These are phyloP conservation scores for Lactuca sativa DNA, from an alignment of 129 eudicot genomes.

Conservation along the genomic window DNA sequence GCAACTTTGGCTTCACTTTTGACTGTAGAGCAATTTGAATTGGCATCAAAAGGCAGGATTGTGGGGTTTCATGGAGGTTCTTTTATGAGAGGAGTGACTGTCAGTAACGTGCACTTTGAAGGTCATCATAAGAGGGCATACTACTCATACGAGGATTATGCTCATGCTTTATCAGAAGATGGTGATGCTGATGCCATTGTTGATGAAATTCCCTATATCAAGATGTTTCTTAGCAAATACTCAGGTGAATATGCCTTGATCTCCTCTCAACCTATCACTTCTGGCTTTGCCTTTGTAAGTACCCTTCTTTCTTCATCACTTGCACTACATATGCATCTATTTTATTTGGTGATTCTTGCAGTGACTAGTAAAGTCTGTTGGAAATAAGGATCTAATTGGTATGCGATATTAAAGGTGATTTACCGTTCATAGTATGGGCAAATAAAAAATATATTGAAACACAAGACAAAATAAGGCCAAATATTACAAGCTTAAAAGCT, in stretches of 20 bases:
- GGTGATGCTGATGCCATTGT: slow-evolving; percentile 39
- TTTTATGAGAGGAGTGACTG: slow-evolving; percentile 31
- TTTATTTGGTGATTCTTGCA: neutral
- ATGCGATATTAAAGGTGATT: no score
- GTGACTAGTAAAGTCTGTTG: neutral
- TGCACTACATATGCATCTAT: neutral
- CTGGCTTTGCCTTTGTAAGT: slow-evolving; percentile 53
- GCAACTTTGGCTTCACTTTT: slow-evolving; percentile 45
- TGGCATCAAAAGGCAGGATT: slow-evolving; percentile 24
- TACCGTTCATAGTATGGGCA: no score
- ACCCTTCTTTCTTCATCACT: slow-evolving; percentile 1
- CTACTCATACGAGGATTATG: slow-evolving; percentile 25
- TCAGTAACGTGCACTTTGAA: slow-evolving; percentile 12
- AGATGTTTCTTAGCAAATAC: slow-evolving; percentile 31
- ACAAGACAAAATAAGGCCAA: no score
- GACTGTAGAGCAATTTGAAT: slow-evolving; percentile 43
- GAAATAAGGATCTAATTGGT: neutral
- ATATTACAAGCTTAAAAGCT: no score
- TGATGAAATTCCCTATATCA: slow-evolving; percentile 35
- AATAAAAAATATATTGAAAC: no score
- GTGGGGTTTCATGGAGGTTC: slow-evolving; percentile 34
- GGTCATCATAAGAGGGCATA: neutral
- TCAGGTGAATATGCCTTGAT: slow-evolving; percentile 30
- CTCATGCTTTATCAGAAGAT: slow-evolving; percentile 34
- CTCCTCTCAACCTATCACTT: slow-evolving; percentile 30